phyloP scores from a whole-genome alignment of 106 monocot genomes.

The Allium fistulosum region DNA sequence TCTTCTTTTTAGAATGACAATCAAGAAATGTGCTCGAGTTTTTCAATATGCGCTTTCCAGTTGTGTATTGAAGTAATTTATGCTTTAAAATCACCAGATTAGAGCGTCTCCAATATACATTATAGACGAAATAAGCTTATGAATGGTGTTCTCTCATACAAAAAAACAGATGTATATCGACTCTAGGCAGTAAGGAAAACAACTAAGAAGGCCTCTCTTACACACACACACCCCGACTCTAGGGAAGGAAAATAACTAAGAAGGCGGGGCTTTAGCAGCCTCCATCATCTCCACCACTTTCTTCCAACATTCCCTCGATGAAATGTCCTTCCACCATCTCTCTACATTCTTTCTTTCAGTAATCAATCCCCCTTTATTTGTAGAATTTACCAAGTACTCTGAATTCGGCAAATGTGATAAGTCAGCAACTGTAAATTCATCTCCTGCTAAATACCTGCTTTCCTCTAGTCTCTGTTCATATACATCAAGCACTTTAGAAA shows the following conservation, averaged over 20 bases:
- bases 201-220: too few relatives aligned
- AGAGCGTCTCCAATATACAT: too few relatives aligned
- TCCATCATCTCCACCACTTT: conserved; percentile 71
- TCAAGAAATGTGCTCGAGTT: too few relatives aligned
- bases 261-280: conserved; percentile 14
- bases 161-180: too few relatives aligned
- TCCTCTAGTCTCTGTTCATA: conserved; percentile 66
- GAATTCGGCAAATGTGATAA: conserved; percentile 78
- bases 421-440: conserved; percentile 83
- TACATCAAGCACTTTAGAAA: conserved; percentile 69
- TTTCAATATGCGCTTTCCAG: too few relatives aligned
- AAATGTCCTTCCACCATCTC: conserved; percentile 87
- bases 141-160: too few relatives aligned
- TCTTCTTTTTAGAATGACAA: too few relatives aligned
- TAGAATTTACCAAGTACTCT: conserved; percentile 28
- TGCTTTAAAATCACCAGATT: too few relatives aligned
- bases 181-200: too few relatives aligned
- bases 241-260: neutral
- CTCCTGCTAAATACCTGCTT: conserved; percentile 67
- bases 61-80: too few relatives aligned
- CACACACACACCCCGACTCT: too few relatives aligned
- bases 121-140: too few relatives aligned
- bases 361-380: conserved; percentile 29
- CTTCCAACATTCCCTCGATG: conserved; percentile 62
- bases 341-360: conserved; percentile 54